These are phyloP conservation scores for Stagonosporopsis vannaccii DNA, from an alignment of 2,329 filamentous ascomycete genomes.

Conservation along the genomic window DNA sequence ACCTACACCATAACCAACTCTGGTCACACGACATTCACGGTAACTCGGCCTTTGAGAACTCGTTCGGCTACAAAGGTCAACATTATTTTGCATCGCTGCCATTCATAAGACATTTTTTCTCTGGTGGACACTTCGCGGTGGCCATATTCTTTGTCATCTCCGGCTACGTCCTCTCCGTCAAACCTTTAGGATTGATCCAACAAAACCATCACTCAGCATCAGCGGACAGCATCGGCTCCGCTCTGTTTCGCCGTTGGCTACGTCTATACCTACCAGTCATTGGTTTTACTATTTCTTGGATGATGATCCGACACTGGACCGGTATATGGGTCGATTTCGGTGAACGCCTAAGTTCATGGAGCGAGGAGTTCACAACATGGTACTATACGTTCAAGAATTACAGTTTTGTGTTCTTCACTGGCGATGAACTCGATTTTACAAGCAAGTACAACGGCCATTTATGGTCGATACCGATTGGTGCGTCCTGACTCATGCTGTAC, in stretches of 20 bases:
- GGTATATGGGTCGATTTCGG: slow-evolving; percentile 52
- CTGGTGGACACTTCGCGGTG: slow-evolving; percentile 60
- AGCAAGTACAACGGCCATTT: slow-evolving; percentile 41
- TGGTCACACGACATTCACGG: slow-evolving; percentile 58
- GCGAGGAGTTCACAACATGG: slow-evolving; percentile 40
- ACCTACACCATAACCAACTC: slow-evolving; percentile 61
- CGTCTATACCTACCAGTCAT: slow-evolving; percentile 62
- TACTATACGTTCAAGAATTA: slow-evolving; percentile 65
- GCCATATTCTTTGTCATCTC: slow-evolving; percentile 62
- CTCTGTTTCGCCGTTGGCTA: slow-evolving; percentile 60
- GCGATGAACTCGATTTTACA: slow-evolving; percentile 65
- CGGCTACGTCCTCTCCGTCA: slow-evolving; percentile 60
- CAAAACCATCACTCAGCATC: slow-evolving; percentile 50
- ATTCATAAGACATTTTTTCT: slow-evolving; percentile 58
- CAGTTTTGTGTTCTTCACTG: slow-evolving; percentile 68
- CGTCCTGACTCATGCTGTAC: background rate
- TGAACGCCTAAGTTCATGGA: slow-evolving; percentile 57
- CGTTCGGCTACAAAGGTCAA: slow-evolving; percentile 40
- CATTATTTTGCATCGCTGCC: slow-evolving; percentile 50
- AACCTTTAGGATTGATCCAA: slow-evolving; percentile 55
- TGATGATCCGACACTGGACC: slow-evolving; percentile 60
- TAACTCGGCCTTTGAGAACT: slow-evolving; percentile 53
- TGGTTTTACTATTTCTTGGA: slow-evolving; percentile 61
- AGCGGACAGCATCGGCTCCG: slow-evolving; percentile 56
- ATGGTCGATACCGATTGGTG: slow-evolving; percentile 47